Conservation (phyloP, 1,139 yeast species). For the Candida albicans region DNA sequence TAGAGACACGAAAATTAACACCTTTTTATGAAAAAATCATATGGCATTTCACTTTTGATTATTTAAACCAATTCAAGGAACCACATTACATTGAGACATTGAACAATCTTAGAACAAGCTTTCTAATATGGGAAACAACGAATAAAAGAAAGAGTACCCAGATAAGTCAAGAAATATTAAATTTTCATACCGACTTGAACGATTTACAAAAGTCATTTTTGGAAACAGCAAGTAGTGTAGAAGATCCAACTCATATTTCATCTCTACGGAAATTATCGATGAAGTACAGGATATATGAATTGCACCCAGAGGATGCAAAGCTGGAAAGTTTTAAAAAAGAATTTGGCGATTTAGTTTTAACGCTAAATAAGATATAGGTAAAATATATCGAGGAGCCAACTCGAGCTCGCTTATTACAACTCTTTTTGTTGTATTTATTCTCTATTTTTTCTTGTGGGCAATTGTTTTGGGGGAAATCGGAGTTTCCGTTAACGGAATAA, state of each 20-base stretch:
- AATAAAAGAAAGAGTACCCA: slow-evolving; percentile 15
- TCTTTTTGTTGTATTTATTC: background rate
- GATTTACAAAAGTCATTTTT: slow-evolving; percentile 30
- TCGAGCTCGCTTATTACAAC: background rate
- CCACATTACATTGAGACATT: slow-evolving; percentile 24
- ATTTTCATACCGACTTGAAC: slow-evolving; percentile 18
- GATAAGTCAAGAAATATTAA: slow-evolving; percentile 20
- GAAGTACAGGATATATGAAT: slow-evolving; percentile 27
- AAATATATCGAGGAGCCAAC: background rate
- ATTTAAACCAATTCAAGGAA: slow-evolving; percentile 27
- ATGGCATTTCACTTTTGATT: slow-evolving; percentile 45
- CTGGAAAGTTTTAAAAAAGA: background rate
- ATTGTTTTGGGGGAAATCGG: too few species aligned
- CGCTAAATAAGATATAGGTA: slow-evolving; percentile 4
- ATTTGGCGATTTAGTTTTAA: background rate
- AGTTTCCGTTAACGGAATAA: too few species aligned
- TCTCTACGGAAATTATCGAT: slow-evolving; percentile 31
- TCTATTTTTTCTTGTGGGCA: too few species aligned
- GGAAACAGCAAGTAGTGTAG: slow-evolving; percentile 14
- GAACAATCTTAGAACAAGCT: slow-evolving; percentile 27
- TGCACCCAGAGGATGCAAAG: slow-evolving; percentile 13
- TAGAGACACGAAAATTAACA: slow-evolving; percentile 23
- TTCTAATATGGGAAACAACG: slow-evolving; percentile 44
- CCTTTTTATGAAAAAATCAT: slow-evolving; percentile 44
- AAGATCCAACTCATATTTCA: slow-evolving; percentile 2